Evolutionary conservation across 2,329 filamentous ascomycete species (phyloP), one percentile per base, ranked within the genome.

Genomic region (Penicillium sclerotiorum): DNA sequence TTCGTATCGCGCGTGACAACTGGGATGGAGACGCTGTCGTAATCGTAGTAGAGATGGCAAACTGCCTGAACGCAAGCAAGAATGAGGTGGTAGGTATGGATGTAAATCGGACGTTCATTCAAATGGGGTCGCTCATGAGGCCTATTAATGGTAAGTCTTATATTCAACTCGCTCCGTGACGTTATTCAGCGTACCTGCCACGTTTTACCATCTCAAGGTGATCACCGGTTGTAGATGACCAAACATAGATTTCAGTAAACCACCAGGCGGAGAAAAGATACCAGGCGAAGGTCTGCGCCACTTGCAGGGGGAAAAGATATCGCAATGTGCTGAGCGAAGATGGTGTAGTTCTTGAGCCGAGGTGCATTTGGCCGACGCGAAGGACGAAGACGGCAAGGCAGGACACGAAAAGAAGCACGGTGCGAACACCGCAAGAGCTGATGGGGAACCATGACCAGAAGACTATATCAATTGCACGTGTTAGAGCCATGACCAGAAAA

Each of bases 401-500:
- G 60, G 86, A 87, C 54, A 88, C 75, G 73, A 92, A 93, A 56
- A 96, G 81, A 55, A 90, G 79, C 13, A 86, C 67, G 5, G 90
- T 82, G 60, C 91, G 87, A 47, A 95, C 71, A 51, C 89, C 90
- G 37, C 87, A 83, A 47, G 80, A 79, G 44, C 90, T 89, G 32
- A 96, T 63, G 20, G 91, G 91, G 59, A 95, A 90, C 88, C 89
- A 93, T 61, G 85, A 78, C 91, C 90, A 96, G 53, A 96, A 75
- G 43, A 84, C 89, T 93, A 18, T n/a, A 28, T 35, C 12, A 27
- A 41, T 32, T 45, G 15, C 11, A 7, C 22, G 21, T 25, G 42
- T 45, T 22, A 45, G 42, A 36, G 27, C n/a, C 40, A 33, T 3
- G 20, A 28, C 25, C 6, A 9, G 25, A 7, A 27, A 43, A 43